phyloP scores from a whole-genome alignment of 2,329 filamentous ascomycete species.

The Fusarium paranaense region DNA sequence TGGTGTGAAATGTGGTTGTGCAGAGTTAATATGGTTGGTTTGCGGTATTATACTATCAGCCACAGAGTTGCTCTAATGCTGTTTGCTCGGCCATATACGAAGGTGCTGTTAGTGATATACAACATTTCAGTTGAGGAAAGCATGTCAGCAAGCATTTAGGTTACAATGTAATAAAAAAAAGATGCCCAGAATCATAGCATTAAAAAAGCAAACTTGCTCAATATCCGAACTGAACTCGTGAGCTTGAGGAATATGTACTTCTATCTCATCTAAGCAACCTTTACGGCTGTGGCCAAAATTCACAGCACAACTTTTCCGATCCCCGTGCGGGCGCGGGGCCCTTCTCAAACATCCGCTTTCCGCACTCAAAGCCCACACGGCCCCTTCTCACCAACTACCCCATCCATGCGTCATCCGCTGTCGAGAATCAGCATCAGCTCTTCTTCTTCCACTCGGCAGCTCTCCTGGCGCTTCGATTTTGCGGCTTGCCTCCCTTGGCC shows the following conservation, averaged over 20 bases:
- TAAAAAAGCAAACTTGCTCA: conserved; percentile 2
- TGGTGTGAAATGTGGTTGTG: not conserved
- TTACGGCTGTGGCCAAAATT: conserved; percentile 27
- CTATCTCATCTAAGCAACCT: conserved; percentile 28
- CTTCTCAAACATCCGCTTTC: conserved; percentile 10
- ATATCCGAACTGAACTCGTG: conserved; percentile 5
- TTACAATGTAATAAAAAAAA: not conserved
- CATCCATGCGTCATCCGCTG: conserved; percentile 4
- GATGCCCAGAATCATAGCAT: not conserved
- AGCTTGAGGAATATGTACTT: conserved; percentile 13
- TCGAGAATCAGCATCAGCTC: conserved; percentile 27
- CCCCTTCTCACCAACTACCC: not conserved
- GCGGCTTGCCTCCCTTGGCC: conserved; percentile 57
- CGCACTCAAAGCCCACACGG: conserved; percentile 15
- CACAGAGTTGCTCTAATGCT: not conserved
- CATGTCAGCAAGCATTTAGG: not conserved
- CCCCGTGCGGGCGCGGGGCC: conserved; percentile 21
- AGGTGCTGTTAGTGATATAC: not conserved
- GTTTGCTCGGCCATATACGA: not conserved
- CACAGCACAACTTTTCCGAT: conserved; percentile 33
- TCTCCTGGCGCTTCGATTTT: conserved; percentile 53
- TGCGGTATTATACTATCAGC: not conserved
- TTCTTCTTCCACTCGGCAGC: conserved; percentile 61
- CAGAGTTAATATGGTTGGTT: not conserved
- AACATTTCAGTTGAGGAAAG: not conserved